Base-by-base conservation (phyloP, 1,284 basidiomycete species). In the Laetiporus sulphureus region DNA sequence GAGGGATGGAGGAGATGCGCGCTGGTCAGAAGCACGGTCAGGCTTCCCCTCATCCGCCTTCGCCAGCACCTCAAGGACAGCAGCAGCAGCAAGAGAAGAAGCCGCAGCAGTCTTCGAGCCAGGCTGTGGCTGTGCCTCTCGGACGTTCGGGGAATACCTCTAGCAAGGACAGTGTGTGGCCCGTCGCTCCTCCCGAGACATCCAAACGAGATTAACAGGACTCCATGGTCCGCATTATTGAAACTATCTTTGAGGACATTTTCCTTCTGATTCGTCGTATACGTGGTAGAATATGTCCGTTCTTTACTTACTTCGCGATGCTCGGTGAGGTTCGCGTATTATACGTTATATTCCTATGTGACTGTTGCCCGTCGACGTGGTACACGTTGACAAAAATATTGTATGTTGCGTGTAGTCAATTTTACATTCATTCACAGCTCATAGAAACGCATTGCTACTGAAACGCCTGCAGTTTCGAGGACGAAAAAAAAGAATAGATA, bases 1-100 rank as follows among this genome's bases (percentile, higher is more conserved):
- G 79, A 47, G 80, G 79, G 15, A 66, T 89, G 48, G 84, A 87
- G 43, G 83, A 89, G 57, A 77, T 85, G 72, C 66, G 70, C 42
- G 65, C 45, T 16, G 32, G 43, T 4, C 25, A 47, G 31, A 35
- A 40, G 39, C 45, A 40, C 21, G 20, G 23, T 5, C 45, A 34
- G 16, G 37, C 33, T 23, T 35, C 42, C 22, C 41, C 41, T 10
- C 34, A 32, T 2, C 40, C 38, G 16, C 34, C 35, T 21, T 44
- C 30, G 10, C 43, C 35, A 27, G 15, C 19, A 20, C 46, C 48
- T 35, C 38, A 42, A 4, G 23, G 40, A 36, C 42, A 41, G 32
- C 50, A 41, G 15, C 43, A 49, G 21, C 25, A 27, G 25, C 25
- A 27, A 13, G 8, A 27, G 13, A 27, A 27, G 13, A 8, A 7